Base-by-base conservation (phyloP, 2,329 filamentous ascomycete genomes). In the Pestalotiopsis fici region DNA sequence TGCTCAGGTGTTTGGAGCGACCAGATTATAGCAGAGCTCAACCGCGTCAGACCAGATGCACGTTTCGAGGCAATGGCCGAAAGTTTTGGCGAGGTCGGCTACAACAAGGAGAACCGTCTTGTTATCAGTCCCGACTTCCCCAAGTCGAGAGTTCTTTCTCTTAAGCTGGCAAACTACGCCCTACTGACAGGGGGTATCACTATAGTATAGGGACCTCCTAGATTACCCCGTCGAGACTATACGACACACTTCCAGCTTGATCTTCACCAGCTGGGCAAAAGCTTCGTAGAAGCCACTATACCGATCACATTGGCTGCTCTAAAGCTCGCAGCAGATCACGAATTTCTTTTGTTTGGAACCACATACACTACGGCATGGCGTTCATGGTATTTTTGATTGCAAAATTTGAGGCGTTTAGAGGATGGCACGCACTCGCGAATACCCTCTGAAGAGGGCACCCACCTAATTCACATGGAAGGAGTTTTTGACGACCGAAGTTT, bases 1-100 rank as follows among this genome's bases (percentile, higher is more conserved):
- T 91, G 89, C 72, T 89, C 87, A 1, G 92, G 92, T 4, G 85
- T 94, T 2, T 94, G 91, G 92, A 93, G 89, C 74, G 87, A 91
- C 9, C 77, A 81, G 7, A 93, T 94, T 59, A 80, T 93, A 11
- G 80, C 85, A 27, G 85, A 88, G 67, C 84, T 94, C 65, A 82
- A 83, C 37, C 81, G 83, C 47, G 84, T 87, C 13, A 86, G 91
- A 5, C 90, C 91, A 0, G 77, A 81, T 1, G 85, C 86, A 3
- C 79, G 81, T 1, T 93, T 90, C 72, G 82, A 87, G 56, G 87
- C 91, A 71, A 82, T 93, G 66, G 83, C 86, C 13, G 90, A 93
- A 65, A 88, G 85, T 2, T 90, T 93, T 68, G 88, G 88, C 56
- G 86, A 88, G 69, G 82, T 89, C 11, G 81, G 83, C 15, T 85